These are phyloP conservation scores for Saitozyma sp. DNA, from an alignment of 768 basidiomycete genomes.

Conservation along the genomic window DNA sequence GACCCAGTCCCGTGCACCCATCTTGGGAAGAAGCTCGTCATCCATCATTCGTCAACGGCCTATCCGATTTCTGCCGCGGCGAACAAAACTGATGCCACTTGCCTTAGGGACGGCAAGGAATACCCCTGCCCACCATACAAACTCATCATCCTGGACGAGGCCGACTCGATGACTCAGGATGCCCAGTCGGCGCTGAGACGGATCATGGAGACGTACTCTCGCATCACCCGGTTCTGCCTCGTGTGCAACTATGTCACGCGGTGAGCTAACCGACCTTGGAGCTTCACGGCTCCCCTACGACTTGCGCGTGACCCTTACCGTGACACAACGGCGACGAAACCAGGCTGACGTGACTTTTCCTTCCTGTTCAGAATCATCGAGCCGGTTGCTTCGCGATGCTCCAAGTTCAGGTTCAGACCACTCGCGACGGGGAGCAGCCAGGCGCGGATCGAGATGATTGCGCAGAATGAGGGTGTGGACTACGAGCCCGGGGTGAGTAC, in stretches of 20 bases:
- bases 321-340: too few relatives aligned
- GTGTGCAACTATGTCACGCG: constrained; percentile 99
- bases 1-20: neutral
- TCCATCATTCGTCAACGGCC: too few relatives aligned
- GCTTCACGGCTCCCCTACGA: too few relatives aligned
- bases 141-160: constrained; percentile 97
- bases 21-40: neutral
- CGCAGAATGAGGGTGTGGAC: constrained; percentile 67
- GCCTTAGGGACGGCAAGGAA: constrained; percentile 57
- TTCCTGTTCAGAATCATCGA: constrained; percentile 80
- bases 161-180: constrained; percentile 99
- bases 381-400: constrained; percentile 96
- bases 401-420: constrained; percentile 96
- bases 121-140: constrained; percentile 99
- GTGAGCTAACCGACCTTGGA: constrained; percentile 55
- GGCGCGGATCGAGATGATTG: constrained; percentile 75
- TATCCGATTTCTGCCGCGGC: too few relatives aligned
- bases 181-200: constrained; percentile 93
- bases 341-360: constrained; percentile 1
- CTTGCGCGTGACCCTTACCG: too few relatives aligned
- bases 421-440: constrained; percentile 76
- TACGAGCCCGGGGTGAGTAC: constrained; percentile 53
- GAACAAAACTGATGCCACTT: constrained; percentile 58
- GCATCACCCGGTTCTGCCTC: constrained; percentile 95
- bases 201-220: constrained; percentile 99